Evolutionary conservation across 2,329 filamentous ascomycete species (phyloP).

Genomic region (Cordyceps cicadae): DNA sequence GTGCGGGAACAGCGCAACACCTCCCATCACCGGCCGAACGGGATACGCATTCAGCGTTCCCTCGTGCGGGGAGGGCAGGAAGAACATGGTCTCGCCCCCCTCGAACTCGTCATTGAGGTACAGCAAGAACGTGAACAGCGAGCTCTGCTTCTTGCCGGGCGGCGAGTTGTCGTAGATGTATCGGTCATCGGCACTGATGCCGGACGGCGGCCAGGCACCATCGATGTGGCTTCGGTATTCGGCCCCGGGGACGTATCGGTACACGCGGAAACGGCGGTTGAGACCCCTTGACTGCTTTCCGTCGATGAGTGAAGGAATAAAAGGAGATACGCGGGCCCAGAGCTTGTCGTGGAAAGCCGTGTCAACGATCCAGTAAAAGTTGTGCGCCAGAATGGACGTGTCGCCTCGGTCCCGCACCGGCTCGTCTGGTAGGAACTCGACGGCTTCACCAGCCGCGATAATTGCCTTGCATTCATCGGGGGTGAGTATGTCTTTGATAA

Average conservation of each 20-base stretch:
- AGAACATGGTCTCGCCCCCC: conserved; percentile 64
- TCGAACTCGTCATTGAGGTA: conserved; percentile 67
- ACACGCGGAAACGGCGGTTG: conserved; percentile 63
- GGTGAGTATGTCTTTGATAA: conserved; percentile 53
- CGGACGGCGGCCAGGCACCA: conserved; percentile 65
- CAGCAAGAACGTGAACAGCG: conserved; percentile 60
- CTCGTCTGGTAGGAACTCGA: conserved; percentile 60
- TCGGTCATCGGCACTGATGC: conserved; percentile 45
- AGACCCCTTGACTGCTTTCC: conserved; percentile 53
- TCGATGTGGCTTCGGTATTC: conserved; percentile 66
- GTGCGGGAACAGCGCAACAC: conserved; percentile 61
- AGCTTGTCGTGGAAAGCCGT: conserved; percentile 52
- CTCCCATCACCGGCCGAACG: conserved; percentile 60
- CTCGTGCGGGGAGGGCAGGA: conserved; percentile 55
- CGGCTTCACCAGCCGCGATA: conserved; percentile 56
- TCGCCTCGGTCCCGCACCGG: conserved; percentile 59
- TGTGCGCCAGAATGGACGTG: conserved; percentile 58
- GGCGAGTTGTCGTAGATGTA: conserved; percentile 64
- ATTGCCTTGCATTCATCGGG: conserved; percentile 56
- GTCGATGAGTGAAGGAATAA: conserved; percentile 46
- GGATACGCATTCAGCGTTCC: conserved; percentile 62
- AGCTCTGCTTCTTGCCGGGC: conserved; percentile 50
- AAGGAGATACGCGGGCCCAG: conserved; percentile 52
- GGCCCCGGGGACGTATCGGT: conserved; percentile 63
- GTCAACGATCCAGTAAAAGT: conserved; percentile 67